These are phyloP conservation scores for Solanum lignicaule DNA, from an alignment of 257 asterid species.

Conservation along the genomic window DNA sequence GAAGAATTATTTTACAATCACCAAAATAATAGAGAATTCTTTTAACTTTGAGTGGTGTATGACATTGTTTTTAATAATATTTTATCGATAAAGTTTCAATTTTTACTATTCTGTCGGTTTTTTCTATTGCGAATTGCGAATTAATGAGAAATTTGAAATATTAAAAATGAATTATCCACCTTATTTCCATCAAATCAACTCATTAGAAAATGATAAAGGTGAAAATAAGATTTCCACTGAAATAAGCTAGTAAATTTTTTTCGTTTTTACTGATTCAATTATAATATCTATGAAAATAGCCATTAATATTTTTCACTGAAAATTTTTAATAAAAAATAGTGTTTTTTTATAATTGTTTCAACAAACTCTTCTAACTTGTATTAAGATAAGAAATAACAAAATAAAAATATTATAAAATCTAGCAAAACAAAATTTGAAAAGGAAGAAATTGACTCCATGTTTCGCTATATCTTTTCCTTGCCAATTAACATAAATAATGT, in stretches of 20 bases:
- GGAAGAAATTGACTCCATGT: not conserved
- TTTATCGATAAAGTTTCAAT: not conserved
- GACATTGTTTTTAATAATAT: not conserved
- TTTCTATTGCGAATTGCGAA: too few relatives aligned
- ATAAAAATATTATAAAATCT: too few relatives aligned
- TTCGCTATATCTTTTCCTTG: not conserved
- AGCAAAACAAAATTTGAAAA: not conserved
- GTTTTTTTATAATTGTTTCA: not conserved
- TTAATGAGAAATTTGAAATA: not conserved
- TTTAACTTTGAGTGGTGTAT: not conserved
- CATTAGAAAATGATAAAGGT: not conserved
- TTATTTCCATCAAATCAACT: not conserved
- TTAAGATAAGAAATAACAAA: not conserved
- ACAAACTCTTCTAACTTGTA: not conserved
- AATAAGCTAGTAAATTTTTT: not conserved
- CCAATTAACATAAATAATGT: not conserved
- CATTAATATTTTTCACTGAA: not conserved
- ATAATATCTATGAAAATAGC: too few relatives aligned
- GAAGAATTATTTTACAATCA: not conserved
- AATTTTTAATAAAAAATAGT: too few relatives aligned
- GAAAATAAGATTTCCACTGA: not conserved
- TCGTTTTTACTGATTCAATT: too few relatives aligned
- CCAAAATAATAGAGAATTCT: not conserved
- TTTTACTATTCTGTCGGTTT: not conserved
- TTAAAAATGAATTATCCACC: not conserved